Evolutionary conservation across 2,329 filamentous ascomycete genomes (phyloP), one percentile per base, ranked within the genome.

Genomic region (Furcasterigmium furcatum): DNA sequence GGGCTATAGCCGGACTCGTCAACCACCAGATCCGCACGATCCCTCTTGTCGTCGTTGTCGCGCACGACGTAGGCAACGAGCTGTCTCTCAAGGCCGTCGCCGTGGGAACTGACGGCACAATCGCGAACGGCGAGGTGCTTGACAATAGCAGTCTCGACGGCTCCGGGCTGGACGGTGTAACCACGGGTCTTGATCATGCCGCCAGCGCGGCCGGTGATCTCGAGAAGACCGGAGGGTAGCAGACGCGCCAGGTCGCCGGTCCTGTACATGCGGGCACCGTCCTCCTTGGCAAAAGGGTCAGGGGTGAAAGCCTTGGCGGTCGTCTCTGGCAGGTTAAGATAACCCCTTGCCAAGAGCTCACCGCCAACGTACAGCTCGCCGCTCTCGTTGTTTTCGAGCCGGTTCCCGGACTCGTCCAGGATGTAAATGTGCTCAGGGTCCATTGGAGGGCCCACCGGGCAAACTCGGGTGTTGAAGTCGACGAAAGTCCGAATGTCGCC

Each of bases 131-230:
- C 85, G 25, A 91, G 67, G 51, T 87, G 74, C 53, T 81, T 79
- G 45, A 83, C 72, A 46, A 91, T 87, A 6, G 82, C 80, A 53
- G 82, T 85, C 60, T 91, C 85, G 2, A 91, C 86, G 47, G 88
- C 88, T 8, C 82, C 83, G 6, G 87, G 87, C 20, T 90, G 86
- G 4, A 91, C 84, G 1, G 85, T 89, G 58, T 90, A 91, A 2
- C 87, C 87, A 47, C 87, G 80, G 10, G 89, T 77, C 66, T 91
- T 91, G 68, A 91, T 90, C 86, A 91, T 90, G 12, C 82, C 80
- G 13, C 86, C 86, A 1, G 88, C 84, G 43, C 87, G 80, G 27
- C 87, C 87, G 7, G 84, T 89, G 48, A 91, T 89, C 59, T 90
- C 86, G 8, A 91, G 72, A 6, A 84, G 68, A 2, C 87, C 87